phyloP scores from a whole-genome alignment of 331 rosid species.

The Saraca asoca region DNA sequence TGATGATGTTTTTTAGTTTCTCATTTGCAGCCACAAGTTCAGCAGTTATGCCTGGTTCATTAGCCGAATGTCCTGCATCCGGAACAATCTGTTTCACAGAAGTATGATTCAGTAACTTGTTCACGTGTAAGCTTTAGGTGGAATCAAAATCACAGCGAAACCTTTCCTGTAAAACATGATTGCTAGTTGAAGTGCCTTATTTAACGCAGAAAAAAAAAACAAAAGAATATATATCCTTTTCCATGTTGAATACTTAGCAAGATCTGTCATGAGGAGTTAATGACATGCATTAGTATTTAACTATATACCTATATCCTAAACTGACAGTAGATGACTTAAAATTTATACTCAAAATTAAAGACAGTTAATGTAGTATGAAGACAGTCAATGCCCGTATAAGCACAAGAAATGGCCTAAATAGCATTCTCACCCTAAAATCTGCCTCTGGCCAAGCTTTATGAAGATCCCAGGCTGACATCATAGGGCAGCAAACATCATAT shows the following conservation, averaged over 20 bases:
- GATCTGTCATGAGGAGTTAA: background rate
- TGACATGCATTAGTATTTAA: background rate
- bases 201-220: background rate
- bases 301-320: background rate
- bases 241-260: background rate
- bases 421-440: constrained; percentile 61
- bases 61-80: constrained; percentile 95
- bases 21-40: constrained; percentile 95
- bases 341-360: constrained; percentile 8
- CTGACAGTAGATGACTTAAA: constrained; percentile 9
- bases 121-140: background rate
- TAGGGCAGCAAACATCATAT: constrained; percentile 90
- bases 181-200: background rate
- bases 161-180: background rate
- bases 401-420: constrained; percentile 15
- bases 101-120: constrained; percentile 31
- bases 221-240: background rate
- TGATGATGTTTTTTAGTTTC: constrained; percentile 60
- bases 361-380: constrained; percentile 28
- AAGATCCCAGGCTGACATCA: constrained; percentile 99
- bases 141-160: background rate
- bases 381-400: constrained; percentile 19
- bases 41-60: constrained; percentile 83
- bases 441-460: constrained; percentile 99
- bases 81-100: constrained; percentile 60